Evolutionary conservation across 2,329 filamentous ascomycete species (phyloP), one percentile per base, ranked within the genome.

Genomic region (Paraconiothyrium sp.): DNA sequence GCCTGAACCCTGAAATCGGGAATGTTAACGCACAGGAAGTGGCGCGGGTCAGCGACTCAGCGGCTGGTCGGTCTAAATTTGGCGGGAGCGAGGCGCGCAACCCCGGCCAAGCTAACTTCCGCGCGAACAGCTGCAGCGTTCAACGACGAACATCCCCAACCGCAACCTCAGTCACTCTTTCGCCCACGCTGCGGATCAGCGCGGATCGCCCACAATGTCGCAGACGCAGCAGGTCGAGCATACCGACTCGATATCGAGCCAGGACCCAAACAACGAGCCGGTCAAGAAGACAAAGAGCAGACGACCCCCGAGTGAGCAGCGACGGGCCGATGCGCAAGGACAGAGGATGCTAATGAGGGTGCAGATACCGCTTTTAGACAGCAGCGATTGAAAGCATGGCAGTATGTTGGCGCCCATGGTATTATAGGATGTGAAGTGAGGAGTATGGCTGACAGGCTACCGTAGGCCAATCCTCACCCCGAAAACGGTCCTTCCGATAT

Each of bases 311-410:
- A 97, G 93, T 97, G 80, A 79, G 86, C 76, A 63, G 49, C 50
- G 41, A 49, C 22, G 61, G 58, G 52, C 51, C 22, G 46, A 43
- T 39, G 60, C 56, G 62, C 59, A 57, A 61, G 35, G 34, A 57
- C n/a, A 47, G 30, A 50, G 39, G 32, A 59, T 66, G 61, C 70
- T 77, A 65, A 78, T 55, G 27, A 48, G 22, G 32, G 20, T 35
- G 10, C 75, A 97, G 93, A 98, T 83, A 98, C 94, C 62, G 95
- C 95, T 11, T 99, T 98, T 78, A 88, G 95, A 72, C 95, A 99
- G 79, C 95, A 99, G 81, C 90, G 95, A 77, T 83, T 99, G 80
- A 97, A 98, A 83, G 95, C 95, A 83, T 99, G 95, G 95, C 95
- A 99, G 91, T 96, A 85, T 81, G 93, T 87, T 46, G 50, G 24